phyloP scores from a whole-genome alignment of 345 rosid species.

The Barbarea vulgaris region DNA sequence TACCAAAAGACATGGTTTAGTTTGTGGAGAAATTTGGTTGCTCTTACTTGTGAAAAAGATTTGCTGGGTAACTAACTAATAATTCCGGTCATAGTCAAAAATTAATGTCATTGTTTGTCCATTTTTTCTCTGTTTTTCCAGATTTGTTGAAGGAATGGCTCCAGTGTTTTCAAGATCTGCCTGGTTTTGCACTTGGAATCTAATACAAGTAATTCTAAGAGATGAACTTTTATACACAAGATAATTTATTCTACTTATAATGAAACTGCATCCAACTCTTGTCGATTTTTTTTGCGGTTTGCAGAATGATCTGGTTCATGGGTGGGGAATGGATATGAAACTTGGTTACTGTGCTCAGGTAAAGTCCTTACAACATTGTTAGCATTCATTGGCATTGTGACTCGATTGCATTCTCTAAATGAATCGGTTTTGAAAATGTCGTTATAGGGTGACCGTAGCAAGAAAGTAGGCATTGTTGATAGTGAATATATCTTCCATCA shows the following conservation, averaged over 20 bases:
- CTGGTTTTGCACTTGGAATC: slow-evolving; percentile 99
- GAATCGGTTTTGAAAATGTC: neutral
- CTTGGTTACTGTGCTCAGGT: slow-evolving; percentile 99
- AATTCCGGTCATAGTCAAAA: neutral
- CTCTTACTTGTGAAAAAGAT: neutral
- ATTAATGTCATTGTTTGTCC: neutral
- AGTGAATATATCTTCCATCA: slow-evolving; percentile 83
- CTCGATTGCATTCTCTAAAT: neutral
- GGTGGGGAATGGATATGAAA: slow-evolving; percentile 99
- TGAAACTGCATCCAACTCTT: neutral
- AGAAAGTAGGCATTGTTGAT: slow-evolving; percentile 89
- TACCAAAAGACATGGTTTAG: neutral
- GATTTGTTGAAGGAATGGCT: slow-evolving; percentile 99
- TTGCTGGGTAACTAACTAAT: neutral
- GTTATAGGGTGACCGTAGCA: slow-evolving; percentile 84
- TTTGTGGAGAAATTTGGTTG: neutral
- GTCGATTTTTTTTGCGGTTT: slow-evolving; percentile 3
- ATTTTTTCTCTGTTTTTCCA: slow-evolving; percentile 20
- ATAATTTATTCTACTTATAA: neutral
- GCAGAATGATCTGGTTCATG: slow-evolving; percentile 96
- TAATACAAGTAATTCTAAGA: slow-evolving; percentile 71
- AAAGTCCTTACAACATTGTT: slow-evolving; percentile 7
- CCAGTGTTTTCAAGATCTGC: slow-evolving; percentile 98
- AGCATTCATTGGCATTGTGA: neutral
- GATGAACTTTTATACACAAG: neutral